Evolutionary conservation across 192 early-diverging fungal species (phyloP), one percentile per base, ranked within the genome.

Genomic region (Backusella circina): DNA sequence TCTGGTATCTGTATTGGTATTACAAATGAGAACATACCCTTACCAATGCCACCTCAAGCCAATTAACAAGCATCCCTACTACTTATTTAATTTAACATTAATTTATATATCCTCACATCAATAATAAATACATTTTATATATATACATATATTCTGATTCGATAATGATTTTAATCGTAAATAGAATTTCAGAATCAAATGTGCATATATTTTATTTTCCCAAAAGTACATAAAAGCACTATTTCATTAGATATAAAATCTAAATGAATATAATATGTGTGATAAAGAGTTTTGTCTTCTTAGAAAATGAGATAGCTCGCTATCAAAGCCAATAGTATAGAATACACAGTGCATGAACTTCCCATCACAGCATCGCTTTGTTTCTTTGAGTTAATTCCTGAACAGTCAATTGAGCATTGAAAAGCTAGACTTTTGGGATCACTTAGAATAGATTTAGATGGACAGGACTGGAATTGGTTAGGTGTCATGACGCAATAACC

Each of bases 401-500:
- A 33, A 37, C 82, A 79, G 36, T 83, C 65, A 2, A 83, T 12
- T 16, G 74, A 72, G n/a, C 82, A 83, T 36, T 71, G 66, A 65
- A 67, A 77, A 16, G 82, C 82, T 28, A 83, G 32, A 31, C 70
- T 74, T 26, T 72, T 51, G 9, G 57, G 65, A 68, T 79, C 47
- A 13, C n/a, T n/a, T n/a, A n/a, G n/a, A n/a, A 74, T 47, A 21
- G 64, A 21, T 2, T 30, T 6, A 8, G 66, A 65, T 26, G 75
- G 77, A 57, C 78, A 83, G 16, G 64, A 69, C 32, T 79, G 72
- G 72, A 83, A 79, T 39, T 67, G 65, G 37, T 79, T 83, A 16
- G 74, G 82, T 1, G 37, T 15, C 51, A 74, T 57, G 18, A 37
- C 54, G 44, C 82, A 83, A 21, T 57, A 70, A 7, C 23, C 72